Evolutionary conservation across 345 rosid genomes (phyloP).

Genomic region (Camelina sativa): DNA sequence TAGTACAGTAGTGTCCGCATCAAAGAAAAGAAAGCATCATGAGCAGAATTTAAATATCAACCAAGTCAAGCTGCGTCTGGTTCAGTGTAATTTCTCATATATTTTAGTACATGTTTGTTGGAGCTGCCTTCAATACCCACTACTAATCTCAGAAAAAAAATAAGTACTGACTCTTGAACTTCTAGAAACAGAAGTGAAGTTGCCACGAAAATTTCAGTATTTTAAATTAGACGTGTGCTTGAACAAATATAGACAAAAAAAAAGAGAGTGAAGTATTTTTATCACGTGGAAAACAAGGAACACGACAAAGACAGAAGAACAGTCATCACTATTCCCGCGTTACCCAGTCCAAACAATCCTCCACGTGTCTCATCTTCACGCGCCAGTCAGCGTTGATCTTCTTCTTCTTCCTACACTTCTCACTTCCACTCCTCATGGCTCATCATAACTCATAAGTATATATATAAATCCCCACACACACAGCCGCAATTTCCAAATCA

Average conservation of each 20-base stretch:
- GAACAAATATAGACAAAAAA: conserved; percentile 16
- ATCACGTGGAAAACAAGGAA: conserved; percentile 44
- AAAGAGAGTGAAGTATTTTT: not conserved
- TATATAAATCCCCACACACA: conserved; percentile 13
- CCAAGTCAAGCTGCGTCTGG: not conserved
- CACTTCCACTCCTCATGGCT: conserved; percentile 25
- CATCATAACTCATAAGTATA: not conserved
- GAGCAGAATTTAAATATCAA: not conserved
- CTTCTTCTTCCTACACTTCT: conserved; percentile 4
- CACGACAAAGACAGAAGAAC: conserved; percentile 7
- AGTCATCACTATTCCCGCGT: conserved; percentile 33
- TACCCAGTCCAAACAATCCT: not conserved
- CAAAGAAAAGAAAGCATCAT: not conserved
- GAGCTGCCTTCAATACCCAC: not conserved
- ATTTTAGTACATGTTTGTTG: no score
- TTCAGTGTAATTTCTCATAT: not conserved
- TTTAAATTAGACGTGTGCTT: conserved; percentile 11
- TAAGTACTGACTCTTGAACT: not conserved
- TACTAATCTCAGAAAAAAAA: not conserved
- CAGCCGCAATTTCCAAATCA: conserved; percentile 38
- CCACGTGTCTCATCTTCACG: conserved; percentile 29
- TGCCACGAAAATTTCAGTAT: conserved; percentile 1
- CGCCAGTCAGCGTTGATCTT: conserved; percentile 36
- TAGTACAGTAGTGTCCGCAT: not conserved
- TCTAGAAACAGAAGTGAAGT: conserved; percentile 25